Base-by-base conservation (phyloP, 1,284 basidiomycete genomes). In the Puccinia novopanici region DNA sequence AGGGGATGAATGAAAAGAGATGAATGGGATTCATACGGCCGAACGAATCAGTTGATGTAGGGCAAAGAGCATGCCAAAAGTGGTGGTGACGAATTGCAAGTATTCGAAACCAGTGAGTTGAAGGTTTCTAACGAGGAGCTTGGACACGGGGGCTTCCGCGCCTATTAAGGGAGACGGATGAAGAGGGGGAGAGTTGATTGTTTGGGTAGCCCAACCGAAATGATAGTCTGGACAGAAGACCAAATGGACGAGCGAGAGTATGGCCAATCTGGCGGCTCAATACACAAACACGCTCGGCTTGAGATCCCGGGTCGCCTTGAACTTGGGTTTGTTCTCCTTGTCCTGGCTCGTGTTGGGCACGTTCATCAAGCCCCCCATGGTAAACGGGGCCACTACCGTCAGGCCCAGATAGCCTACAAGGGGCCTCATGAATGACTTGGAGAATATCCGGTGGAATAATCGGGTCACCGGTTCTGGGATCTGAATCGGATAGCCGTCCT, bases 221-320 rank as follows among this genome's bases (percentile, higher is more conserved):
- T 68, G 75, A 57, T 67, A 42, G 63, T 61, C 45, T 0, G 75
- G 75, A 57, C 42, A 68, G 24, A 77, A 77, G 63, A 77, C 75
- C 24, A 68, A 42, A 57, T 77, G 61, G 24, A 77, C 24, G 4
- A 77, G 54, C 22, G 63, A 34, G 13, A 77, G 42, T 8, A 70
- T 34, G 0, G 75, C 75, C 34, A 77, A 68, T 54, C 75, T 48
- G 24, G 63, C 54, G 50, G 65, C 63, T 13, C 50, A 68, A 17
- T 67, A 77, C 22, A 68, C 65, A 55, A 77, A 77, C 34, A 68
- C 63, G 63, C 50, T 77, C 17, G 75, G 75, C 63, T 77, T 77
- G 22, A 77, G 48, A 15, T 77, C 63, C 12, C 54, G 57, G 1
- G 48, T 50, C 30, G 63, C 65, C 57, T 68, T 65, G 37, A 67